Conservation (phyloP, 768 basidiomycete genomes). For the Mycena alexandri region DNA sequence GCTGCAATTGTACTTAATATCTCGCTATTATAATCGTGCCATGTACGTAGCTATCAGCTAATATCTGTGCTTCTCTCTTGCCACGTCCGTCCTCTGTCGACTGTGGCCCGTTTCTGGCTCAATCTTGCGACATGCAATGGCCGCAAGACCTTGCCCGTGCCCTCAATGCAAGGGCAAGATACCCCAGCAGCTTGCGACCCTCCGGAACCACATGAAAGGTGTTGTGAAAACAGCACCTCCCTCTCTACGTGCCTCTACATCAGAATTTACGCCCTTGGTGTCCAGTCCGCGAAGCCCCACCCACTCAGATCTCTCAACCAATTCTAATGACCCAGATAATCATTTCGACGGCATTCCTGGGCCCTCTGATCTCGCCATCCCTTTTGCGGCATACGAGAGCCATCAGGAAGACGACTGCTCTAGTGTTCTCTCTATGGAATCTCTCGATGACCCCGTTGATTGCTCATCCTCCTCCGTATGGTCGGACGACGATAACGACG, state of each 20-base stretch:
- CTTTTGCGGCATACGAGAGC: too few relatives aligned
- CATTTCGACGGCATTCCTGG: too few relatives aligned
- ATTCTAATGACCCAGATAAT: too few relatives aligned
- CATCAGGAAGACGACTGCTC: too few relatives aligned
- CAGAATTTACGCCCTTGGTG: background rate
- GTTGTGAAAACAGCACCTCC: background rate
- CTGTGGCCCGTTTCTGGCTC: background rate
- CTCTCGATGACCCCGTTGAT: background rate
- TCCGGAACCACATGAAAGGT: background rate
- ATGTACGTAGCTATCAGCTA: background rate
- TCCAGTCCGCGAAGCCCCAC: background rate
- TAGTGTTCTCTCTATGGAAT: too few relatives aligned
- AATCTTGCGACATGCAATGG: background rate
- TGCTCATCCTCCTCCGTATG: background rate
- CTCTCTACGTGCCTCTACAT: too few relatives aligned
- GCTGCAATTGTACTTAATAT: too few relatives aligned
- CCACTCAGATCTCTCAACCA: too few relatives aligned
- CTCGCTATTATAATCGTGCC: too few relatives aligned
- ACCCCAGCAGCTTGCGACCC: background rate
- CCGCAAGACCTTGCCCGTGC: background rate
- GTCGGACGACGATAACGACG: background rate
- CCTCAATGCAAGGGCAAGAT: background rate
- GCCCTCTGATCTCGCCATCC: too few relatives aligned
- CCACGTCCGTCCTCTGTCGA: background rate
- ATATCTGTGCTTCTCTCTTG: background rate